These are phyloP conservation scores for Paraphaeosphaeria minitans DNA, from an alignment of 2,329 filamentous ascomycete genomes.

Conservation along the genomic window DNA sequence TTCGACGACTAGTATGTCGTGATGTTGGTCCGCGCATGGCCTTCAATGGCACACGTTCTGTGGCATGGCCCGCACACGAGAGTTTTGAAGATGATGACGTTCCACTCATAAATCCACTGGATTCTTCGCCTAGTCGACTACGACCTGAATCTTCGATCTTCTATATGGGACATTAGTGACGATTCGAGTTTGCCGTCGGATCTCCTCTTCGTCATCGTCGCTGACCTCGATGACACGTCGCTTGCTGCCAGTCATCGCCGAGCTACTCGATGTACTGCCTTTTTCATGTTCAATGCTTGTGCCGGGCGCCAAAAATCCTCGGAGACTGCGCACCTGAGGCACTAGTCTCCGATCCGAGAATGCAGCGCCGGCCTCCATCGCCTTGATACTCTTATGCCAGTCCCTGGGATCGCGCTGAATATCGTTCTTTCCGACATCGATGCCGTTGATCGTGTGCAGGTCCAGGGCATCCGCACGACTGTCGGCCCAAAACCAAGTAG, in stretches of 20 bases:
- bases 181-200: conserved; percentile 16
- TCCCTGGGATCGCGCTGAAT: conserved; percentile 52
- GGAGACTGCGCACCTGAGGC: conserved; percentile 9
- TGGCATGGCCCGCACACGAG: neutral
- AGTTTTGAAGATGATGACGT: neutral
- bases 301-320: conserved; percentile 29
- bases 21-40: neutral
- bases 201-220: conserved; percentile 22
- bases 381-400: conserved; percentile 54
- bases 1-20: neutral
- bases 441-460: conserved; percentile 59
- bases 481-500: conserved; percentile 64
- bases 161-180: conserved; percentile 13
- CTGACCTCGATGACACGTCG: conserved; percentile 19
- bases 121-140: conserved; percentile 22
- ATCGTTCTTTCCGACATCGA: conserved; percentile 56
- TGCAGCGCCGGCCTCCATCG: conserved; percentile 44
- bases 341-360: neutral
- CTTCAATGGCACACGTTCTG: neutral
- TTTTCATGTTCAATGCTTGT: neutral
- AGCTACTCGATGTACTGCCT: neutral
- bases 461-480: conserved; percentile 61
- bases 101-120: neutral
- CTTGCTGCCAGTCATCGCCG: conserved; percentile 6
- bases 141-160: conserved; percentile 24